phyloP scores from a whole-genome alignment of 2,329 filamentous ascomycete species.

The Phyllosticta paracitricarpa region DNA sequence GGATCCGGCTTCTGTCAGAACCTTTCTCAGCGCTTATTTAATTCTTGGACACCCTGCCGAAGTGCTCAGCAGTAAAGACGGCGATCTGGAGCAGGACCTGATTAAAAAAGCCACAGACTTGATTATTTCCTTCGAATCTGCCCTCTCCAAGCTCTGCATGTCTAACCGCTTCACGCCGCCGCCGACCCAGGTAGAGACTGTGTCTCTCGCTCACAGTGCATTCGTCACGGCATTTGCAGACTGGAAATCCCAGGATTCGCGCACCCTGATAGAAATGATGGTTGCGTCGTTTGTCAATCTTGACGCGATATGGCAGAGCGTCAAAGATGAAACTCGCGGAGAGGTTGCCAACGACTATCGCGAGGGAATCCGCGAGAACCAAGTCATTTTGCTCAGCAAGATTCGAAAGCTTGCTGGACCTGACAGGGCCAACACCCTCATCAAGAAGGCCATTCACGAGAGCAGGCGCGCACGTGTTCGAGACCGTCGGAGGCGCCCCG shows the following conservation, averaged over 20 bases:
- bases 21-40: conserved; percentile 69
- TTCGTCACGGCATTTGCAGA: conserved; percentile 73
- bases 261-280: conserved; percentile 72
- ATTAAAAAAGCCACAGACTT: conserved; percentile 70
- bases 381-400: conserved; percentile 65
- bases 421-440: conserved; percentile 60
- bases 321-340: conserved; percentile 67
- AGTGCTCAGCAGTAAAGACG: conserved; percentile 65
- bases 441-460: conserved; percentile 64
- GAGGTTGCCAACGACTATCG: conserved; percentile 67
- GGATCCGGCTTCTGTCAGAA: conserved; percentile 61
- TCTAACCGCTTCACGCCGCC: conserved; percentile 60
- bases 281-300: conserved; percentile 77
- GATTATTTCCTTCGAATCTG: conserved; percentile 67
- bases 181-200: conserved; percentile 48
- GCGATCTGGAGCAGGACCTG: conserved; percentile 58
- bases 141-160: conserved; percentile 54
- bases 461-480: conserved; percentile 52
- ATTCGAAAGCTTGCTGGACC: conserved; percentile 70
- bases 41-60: conserved; percentile 71
- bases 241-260: conserved; percentile 74
- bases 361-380: conserved; percentile 71
- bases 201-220: conserved; percentile 60
- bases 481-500: conserved; percentile 48
- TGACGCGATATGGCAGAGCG: conserved; percentile 72